These are phyloP conservation scores for Tuber melanosporum DNA, from an alignment of 495 filamentous ascomycete species.

Conservation along the genomic window DNA sequence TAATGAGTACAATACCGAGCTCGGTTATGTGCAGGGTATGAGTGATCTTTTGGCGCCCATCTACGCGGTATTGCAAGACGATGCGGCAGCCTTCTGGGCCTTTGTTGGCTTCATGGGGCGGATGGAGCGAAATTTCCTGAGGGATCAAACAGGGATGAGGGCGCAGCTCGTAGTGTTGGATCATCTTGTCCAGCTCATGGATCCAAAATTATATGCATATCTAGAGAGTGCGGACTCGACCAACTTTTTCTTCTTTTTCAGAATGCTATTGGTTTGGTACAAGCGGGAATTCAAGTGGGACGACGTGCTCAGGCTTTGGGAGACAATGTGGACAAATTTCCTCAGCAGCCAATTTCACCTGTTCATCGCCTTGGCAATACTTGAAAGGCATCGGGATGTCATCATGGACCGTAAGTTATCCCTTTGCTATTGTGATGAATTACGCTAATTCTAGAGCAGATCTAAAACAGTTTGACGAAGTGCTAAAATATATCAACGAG, in stretches of 20 bases:
- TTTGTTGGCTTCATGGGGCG: constrained; percentile 95
- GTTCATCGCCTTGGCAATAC: constrained; percentile 84
- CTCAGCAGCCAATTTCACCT: constrained; percentile 82
- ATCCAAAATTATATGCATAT: constrained; percentile 86
- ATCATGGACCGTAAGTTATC: constrained; percentile 67
- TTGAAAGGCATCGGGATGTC: constrained; percentile 90
- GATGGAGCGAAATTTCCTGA: constrained; percentile 95
- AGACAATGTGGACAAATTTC: constrained; percentile 90
- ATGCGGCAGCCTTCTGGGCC: constrained; percentile 92
- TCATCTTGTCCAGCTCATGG: constrained; percentile 91
- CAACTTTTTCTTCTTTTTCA: constrained; percentile 99
- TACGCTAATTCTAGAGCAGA: constrained; percentile 43
- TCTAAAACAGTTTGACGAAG: constrained; percentile 90
- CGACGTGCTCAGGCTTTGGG: constrained; percentile 84
- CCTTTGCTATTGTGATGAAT: neutral
- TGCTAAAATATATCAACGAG: constrained; percentile 97
- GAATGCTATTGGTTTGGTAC: constrained; percentile 97
- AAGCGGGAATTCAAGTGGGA: constrained; percentile 91
- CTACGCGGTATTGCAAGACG: constrained; percentile 94
- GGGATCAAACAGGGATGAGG: constrained; percentile 93
- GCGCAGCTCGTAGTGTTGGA: constrained; percentile 82
- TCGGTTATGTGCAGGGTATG: constrained; percentile 98
- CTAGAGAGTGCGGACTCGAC: constrained; percentile 84
- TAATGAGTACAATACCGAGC: constrained; percentile 87
- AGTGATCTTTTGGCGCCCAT: constrained; percentile 92